Base-by-base conservation (phyloP, 2,329 filamentous ascomycete species). In the Claviceps lovelessii region DNA sequence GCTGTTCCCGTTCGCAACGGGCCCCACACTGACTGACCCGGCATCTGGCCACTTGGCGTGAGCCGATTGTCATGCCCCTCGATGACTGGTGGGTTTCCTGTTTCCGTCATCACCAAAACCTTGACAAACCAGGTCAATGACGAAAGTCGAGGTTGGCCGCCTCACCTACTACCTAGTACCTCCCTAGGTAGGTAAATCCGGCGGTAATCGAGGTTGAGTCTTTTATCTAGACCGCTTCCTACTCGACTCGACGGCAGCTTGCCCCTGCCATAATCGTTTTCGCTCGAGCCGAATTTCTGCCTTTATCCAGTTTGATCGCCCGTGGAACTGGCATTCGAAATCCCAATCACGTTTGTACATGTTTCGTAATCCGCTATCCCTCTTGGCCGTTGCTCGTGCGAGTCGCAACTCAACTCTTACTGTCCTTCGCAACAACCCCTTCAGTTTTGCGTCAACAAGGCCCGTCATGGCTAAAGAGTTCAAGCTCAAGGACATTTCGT, bases 401-500 rank as follows among this genome's bases (percentile, higher is more conserved):
- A 49, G 17, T 35, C 48, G 49, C 29, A 28, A 35, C 19, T 5
- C 35, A 41, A 15, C 42, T 13, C 29, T n/a, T 31, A n/a, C 19
- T 37, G 17, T 17, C 49, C 2, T 33, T 39, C 46, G 19, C 13
- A 28, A 46, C 13, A 28, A 46, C 1, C 11, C 52, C 10, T 56
- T 54, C 33, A 17, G 31, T 5, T 65, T 68, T 54, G 63, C 64
- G 15, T 61, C 64, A 4, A 61, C 63, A 51, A 39, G 55, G 6
- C 62, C 58, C 64, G 66, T 67, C 60, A 81, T 81, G 78, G 71
- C 67, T 41, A 71, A 77, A 54, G 77, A 83, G 63, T 85, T 78
- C 67, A 84, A 81, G 66, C 80, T 96, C 65, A 94, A 93, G 69
- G 86, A 79, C 65, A 72, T 95, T 58, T 77, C 79, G 49, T 85